Conservation (phyloP, 1,284 basidiomycete genomes). For the Cutaneotrichosporon sp. region DNA sequence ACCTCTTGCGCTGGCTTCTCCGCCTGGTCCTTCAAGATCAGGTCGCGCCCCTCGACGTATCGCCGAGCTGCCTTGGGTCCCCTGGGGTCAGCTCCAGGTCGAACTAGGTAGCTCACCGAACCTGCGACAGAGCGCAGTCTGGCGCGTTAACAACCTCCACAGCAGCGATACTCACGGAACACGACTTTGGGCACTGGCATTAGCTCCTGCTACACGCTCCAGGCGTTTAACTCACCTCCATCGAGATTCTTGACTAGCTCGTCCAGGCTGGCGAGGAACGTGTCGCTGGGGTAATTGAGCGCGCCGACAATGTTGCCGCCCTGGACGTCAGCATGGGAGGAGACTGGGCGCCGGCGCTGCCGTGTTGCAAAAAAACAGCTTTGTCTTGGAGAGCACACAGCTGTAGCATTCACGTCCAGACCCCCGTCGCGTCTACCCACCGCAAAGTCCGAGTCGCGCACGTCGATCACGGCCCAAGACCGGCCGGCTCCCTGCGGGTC, state of each 20-base stretch:
- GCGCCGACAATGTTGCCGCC: constrained; percentile 48
- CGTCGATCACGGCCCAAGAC: constrained; percentile 44
- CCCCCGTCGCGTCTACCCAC: constrained; percentile 22
- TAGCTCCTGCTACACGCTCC: background rate
- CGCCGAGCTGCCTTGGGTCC: constrained; percentile 48
- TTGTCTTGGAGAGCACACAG: no score
- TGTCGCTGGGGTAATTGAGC: constrained; percentile 41
- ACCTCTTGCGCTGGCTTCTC: constrained; percentile 35
- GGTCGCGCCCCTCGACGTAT: constrained; percentile 40
- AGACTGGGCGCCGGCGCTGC: no score
- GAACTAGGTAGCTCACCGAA: constrained; percentile 30
- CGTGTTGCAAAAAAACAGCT: no score
- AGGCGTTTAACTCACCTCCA: constrained; percentile 23
- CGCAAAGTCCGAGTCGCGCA: constrained; percentile 45
- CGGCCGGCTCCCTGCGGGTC: constrained; percentile 24
- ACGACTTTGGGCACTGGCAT: constrained; percentile 41
- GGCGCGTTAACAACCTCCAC: background rate
- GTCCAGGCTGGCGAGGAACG: constrained; percentile 33
- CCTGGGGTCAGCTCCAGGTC: constrained; percentile 17
- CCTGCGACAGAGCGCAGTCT: constrained; percentile 48
- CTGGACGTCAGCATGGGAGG: constrained; percentile 20
- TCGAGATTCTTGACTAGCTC: constrained; percentile 37
- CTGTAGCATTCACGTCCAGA: background rate
- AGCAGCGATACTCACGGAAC: constrained; percentile 35
- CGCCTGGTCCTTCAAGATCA: constrained; percentile 17